A percentile compares a stretch with the other conserved stretches of the same genome.
Evolutionary conservation across 805 yeast genomes (phyloP).

Genomic region (Torulaspora franciscae): DNA sequence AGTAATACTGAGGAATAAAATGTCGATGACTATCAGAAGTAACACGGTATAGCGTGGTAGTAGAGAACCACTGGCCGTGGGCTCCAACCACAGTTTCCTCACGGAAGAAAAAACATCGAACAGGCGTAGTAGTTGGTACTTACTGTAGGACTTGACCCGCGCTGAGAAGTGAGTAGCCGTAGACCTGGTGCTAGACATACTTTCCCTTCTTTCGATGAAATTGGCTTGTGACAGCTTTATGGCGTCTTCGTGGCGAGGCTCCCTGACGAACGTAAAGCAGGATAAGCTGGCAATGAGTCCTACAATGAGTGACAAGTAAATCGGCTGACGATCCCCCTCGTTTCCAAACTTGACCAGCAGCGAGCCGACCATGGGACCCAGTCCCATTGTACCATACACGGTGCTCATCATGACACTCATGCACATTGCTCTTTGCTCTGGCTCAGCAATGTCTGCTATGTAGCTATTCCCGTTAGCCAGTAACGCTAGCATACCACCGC

Average conservation of each 20-base stretch:
- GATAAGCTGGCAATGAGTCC: conserved; percentile 36
- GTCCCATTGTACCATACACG: conserved; percentile 53
- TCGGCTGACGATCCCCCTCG: conserved; percentile 32
- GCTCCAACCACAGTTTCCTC: conserved; percentile 47
- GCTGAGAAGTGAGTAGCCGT: conserved; percentile 13
- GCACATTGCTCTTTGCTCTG: conserved; percentile 51
- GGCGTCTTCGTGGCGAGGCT: conserved; percentile 56
- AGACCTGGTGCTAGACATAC: conserved; percentile 25
- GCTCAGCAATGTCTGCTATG: conserved; percentile 66
- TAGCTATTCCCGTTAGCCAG: conserved; percentile 62
- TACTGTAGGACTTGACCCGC: conserved; percentile 4
- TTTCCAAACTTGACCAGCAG: conserved; percentile 31
- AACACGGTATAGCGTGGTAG: conserved; percentile 46
- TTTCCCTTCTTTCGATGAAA: conserved; percentile 31
- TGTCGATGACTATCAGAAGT: conserved; percentile 45
- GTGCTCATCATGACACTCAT: conserved; percentile 58
- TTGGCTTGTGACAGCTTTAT: conserved; percentile 47
- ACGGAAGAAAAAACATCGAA: conserved; percentile 44
- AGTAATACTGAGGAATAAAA: conserved; percentile 39
- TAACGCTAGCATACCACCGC: conserved; percentile 61
- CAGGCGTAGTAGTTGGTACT: conserved; percentile 15
- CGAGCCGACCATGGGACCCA: conserved; percentile 62
- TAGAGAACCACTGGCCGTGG: conserved; percentile 28
- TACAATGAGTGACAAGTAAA: conserved; percentile 30
- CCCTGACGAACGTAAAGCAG: conserved; percentile 46